Percentiles rank a stretch among this genome's conserved stretches.
Evolutionary conservation across 768 basidiomycete species (phyloP).

Genomic region (Agrocybe chaxingu): DNA sequence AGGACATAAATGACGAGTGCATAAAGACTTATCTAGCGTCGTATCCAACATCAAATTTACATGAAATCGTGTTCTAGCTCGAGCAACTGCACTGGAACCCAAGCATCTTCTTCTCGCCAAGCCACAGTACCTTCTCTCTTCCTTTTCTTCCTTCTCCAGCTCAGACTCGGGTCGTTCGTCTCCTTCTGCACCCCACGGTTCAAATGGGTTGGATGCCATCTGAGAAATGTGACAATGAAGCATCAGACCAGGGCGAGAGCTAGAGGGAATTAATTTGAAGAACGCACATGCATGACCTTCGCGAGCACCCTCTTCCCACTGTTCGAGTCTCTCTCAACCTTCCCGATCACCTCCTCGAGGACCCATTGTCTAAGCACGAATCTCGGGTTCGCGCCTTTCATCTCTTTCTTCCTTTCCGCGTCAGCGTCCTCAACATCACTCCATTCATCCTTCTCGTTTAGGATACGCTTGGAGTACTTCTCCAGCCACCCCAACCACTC

Average conservation of each 20-base stretch:
- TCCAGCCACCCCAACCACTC: conserved; percentile 66
- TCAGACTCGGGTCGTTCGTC: conserved; percentile 38
- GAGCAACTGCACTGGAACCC: conserved; percentile 96
- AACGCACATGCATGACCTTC: conserved; percentile 77
- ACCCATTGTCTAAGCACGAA: conserved; percentile 96
- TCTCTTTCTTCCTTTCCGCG: conserved; percentile 43
- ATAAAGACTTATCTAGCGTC: not conserved
- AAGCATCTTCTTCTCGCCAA: conserved; percentile 72
- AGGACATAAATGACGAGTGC: too few species aligned
- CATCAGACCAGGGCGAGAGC: not conserved
- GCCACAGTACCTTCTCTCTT: conserved; percentile 76
- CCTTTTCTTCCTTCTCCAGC: conserved; percentile 55
- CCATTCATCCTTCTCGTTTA: conserved; percentile 50
- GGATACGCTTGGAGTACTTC: conserved; percentile 56
- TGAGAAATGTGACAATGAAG: conserved; percentile 24
- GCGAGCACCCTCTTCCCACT: conserved; percentile 67
- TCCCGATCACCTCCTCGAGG: conserved; percentile 85
- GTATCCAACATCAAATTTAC: not conserved
- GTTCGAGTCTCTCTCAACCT: conserved; percentile 62
- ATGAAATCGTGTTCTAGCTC: conserved; percentile 41
- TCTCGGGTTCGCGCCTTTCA: conserved; percentile 73
- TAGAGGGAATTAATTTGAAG: conserved; percentile 1
- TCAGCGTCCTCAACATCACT: conserved; percentile 35
- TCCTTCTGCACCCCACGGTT: conserved; percentile 81
- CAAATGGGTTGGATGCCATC: conserved; percentile 88